These are phyloP conservation scores for Globisporangium acanthophoron DNA, from an alignment of 352 stramenopile genomes.

Conservation along the genomic window DNA sequence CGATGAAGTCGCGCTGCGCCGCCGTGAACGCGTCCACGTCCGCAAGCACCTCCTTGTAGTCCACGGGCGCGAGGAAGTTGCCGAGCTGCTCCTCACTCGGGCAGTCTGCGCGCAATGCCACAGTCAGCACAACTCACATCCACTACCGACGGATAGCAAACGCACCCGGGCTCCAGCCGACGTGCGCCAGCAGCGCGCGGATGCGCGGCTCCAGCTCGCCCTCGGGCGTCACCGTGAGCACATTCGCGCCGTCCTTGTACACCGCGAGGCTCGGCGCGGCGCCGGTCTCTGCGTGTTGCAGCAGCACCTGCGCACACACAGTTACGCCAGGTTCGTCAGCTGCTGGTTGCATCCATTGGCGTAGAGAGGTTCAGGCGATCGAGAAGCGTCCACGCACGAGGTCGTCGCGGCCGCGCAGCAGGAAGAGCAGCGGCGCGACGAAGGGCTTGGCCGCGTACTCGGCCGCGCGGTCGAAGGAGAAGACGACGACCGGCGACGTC, in stretches of 20 bases:
- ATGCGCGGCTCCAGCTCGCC: constrained; percentile 45
- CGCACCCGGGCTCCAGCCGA: constrained; percentile 57
- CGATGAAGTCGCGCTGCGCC: constrained; percentile 68
- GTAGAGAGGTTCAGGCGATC: not conserved
- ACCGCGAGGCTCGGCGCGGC: constrained; percentile 33
- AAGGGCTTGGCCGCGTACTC: constrained; percentile 44
- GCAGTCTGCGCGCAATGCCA: constrained; percentile 24
- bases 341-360: not conserved
- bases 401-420: constrained; percentile 58
- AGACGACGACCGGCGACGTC: constrained; percentile 22
- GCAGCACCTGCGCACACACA: constrained; percentile 26
- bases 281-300: constrained; percentile 30
- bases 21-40: constrained; percentile 62
- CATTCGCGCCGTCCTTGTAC: constrained; percentile 40
- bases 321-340: constrained; percentile 1
- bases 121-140: too few species aligned
- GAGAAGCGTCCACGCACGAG: constrained; percentile 25
- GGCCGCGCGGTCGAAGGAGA: constrained; percentile 23
- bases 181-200: constrained; percentile 35
- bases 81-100: constrained; percentile 36
- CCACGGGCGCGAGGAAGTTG: constrained; percentile 55
- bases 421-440: constrained; percentile 43
- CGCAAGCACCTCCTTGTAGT: constrained; percentile 54
- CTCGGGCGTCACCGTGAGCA: constrained; percentile 31
- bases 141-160: not conserved